phyloP scores from a whole-genome alignment of 768 basidiomycete species.

The Lentinula sp. region DNA sequence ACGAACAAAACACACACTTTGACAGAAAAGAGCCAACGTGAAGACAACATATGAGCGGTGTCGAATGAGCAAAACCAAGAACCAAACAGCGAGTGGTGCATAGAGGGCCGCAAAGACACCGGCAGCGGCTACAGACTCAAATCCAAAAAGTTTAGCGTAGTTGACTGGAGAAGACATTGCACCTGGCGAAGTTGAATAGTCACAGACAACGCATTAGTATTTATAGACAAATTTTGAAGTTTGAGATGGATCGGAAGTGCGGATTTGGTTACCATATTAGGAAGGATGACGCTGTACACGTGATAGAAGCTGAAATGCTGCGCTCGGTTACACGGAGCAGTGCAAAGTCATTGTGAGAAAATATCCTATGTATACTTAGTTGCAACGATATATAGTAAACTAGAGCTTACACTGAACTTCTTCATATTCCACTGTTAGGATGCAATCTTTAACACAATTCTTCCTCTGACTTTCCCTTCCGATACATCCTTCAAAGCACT shows the following conservation, averaged over 20 bases:
- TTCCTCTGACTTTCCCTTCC: constrained; percentile 4
- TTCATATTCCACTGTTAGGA: neutral
- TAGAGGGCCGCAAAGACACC: constrained; percentile 21
- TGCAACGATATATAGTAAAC: neutral
- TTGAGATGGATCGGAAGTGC: neutral
- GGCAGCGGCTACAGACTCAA: constrained; percentile 17
- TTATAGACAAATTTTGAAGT: too few species aligned
- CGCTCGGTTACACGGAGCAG: neutral
- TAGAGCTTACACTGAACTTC: neutral
- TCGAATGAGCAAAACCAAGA: constrained; percentile 14
- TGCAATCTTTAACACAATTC: constrained; percentile 3
- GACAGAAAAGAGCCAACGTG: constrained; percentile 20
- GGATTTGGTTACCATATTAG: neutral
- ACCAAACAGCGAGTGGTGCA: constrained; percentile 15
- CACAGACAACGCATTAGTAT: neutral
- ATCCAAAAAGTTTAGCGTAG: constrained; percentile 13
- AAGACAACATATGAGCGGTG: constrained; percentile 18
- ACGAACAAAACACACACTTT: constrained; percentile 11
- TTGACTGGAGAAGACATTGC: neutral
- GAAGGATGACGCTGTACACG: neutral
- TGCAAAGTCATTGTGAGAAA: too few species aligned
- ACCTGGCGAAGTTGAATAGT: neutral
- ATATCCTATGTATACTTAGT: neutral
- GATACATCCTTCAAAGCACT: constrained; percentile 1
- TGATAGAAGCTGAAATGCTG: neutral